Percentiles rank a stretch among this genome's conserved stretches.
phyloP scores from a whole-genome alignment of 2,329 filamentous ascomycete genomes.

The Mariannaea sp. region DNA sequence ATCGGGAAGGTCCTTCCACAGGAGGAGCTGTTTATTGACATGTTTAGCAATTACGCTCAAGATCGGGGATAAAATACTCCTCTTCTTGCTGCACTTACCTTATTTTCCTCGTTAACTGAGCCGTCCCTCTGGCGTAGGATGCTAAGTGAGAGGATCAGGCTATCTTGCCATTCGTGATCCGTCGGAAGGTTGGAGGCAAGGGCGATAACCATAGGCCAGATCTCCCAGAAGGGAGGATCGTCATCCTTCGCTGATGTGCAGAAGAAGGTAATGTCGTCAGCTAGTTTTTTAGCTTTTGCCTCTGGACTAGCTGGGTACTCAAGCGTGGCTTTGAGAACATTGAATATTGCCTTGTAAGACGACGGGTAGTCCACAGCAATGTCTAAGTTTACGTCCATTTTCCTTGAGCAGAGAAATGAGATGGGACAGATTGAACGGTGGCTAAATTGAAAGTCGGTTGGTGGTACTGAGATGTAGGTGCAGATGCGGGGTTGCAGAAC shows the following conservation, averaged over 20 bases:
- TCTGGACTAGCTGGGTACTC: background rate
- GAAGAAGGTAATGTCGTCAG: background rate
- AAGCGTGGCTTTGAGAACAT: background rate
- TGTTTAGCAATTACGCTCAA: background rate
- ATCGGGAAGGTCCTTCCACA: background rate
- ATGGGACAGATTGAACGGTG: background rate
- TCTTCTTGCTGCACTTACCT: background rate
- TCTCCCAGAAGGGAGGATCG: background rate
- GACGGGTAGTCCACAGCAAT: background rate
- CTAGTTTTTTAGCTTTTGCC: background rate
- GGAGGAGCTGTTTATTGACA: background rate
- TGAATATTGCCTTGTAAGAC: background rate
- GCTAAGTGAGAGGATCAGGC: background rate
- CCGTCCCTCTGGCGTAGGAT: background rate
- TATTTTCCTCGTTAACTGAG: background rate
- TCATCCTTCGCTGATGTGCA: background rate
- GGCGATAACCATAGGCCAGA: background rate
- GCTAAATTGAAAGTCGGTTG: background rate
- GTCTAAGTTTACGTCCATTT: background rate
- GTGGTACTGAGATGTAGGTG: background rate
- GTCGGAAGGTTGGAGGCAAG: background rate
- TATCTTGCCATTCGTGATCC: background rate
- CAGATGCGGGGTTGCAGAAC: too few relatives aligned
- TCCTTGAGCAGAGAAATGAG: background rate
- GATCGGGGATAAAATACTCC: background rate